Percentiles rank a stretch among this genome's conserved stretches.
phyloP scores from a whole-genome alignment of 257 asterid species.

The Cruciata laevipes region DNA sequence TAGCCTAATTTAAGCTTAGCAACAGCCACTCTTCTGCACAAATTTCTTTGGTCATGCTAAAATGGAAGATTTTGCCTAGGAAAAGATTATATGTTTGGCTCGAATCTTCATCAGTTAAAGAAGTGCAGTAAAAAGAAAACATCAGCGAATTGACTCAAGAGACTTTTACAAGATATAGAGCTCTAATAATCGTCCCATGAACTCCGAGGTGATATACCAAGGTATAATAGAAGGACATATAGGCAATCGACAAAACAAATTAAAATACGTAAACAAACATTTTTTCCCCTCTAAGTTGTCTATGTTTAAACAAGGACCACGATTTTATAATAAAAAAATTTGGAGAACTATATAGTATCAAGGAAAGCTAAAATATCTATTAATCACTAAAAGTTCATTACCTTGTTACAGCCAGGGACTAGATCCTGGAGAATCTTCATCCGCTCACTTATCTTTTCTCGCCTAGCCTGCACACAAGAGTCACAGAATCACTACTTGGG shows the following conservation, averaged over 20 bases:
- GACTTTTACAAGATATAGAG: neutral
- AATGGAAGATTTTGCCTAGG: neutral
- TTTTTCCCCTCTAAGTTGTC: neutral
- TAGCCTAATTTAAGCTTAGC: neutral
- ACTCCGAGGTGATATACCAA: neutral
- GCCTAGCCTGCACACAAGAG: constrained; percentile 37
- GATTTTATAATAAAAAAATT: too few relatives aligned
- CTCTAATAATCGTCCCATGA: too few relatives aligned
- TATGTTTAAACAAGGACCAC: too few relatives aligned
- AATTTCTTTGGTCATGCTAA: neutral
- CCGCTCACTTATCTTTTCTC: constrained; percentile 49
- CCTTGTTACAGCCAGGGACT: constrained; percentile 56
- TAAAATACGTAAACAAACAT: too few relatives aligned
- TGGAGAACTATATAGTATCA: too few relatives aligned
- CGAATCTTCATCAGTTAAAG: neutral
- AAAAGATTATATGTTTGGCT: neutral
- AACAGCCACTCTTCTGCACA: constrained; percentile 1
- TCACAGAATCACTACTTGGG: constrained; percentile 4
- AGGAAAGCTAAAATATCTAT: too few relatives aligned
- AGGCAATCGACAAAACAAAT: neutral
- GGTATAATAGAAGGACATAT: neutral
- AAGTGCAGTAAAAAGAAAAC: neutral
- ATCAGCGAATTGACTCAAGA: neutral
- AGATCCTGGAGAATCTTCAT: constrained; percentile 50
- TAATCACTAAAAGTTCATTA: neutral